Conservation (phyloP, 2,329 filamentous ascomycete species). For the Diaporthe sp. region DNA sequence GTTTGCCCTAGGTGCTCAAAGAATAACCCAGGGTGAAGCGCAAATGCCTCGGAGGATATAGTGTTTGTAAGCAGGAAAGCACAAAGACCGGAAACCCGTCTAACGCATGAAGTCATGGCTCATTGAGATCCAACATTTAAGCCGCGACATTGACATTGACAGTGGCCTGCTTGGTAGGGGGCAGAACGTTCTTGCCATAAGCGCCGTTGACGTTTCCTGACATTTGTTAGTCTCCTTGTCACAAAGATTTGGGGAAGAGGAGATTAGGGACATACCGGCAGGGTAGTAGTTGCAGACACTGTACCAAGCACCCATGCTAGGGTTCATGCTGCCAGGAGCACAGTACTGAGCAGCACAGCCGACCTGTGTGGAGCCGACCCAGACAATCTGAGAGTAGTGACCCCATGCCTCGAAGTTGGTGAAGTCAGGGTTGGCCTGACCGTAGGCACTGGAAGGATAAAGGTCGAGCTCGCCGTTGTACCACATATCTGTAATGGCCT, state of each 20-base stretch:
- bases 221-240: conserved; percentile 40
- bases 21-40: neutral
- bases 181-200: conserved; percentile 64
- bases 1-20: neutral
- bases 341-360: conserved; percentile 74
- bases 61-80: neutral
- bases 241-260: neutral
- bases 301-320: conserved; percentile 71
- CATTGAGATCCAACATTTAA: neutral
- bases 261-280: conserved; percentile 64
- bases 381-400: conserved; percentile 82
- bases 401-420: conserved; percentile 75
- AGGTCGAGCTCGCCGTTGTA: conserved; percentile 82
- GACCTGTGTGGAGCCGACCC: conserved; percentile 71
- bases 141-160: conserved; percentile 42
- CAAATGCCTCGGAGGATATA: neutral
- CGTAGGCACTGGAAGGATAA: conserved; percentile 70
- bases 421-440: conserved; percentile 69
- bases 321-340: conserved; percentile 60
- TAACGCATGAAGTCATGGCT: neutral
- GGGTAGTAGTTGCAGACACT: conserved; percentile 91
- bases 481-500: conserved; percentile 85
- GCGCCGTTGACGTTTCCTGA: conserved; percentile 65
- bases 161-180: conserved; percentile 52
- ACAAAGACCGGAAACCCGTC: neutral